Percentiles rank a stretch among this genome's conserved stretches.
phyloP scores from a whole-genome alignment of 148 eudicot species.

The Vaccinium darrowii region DNA sequence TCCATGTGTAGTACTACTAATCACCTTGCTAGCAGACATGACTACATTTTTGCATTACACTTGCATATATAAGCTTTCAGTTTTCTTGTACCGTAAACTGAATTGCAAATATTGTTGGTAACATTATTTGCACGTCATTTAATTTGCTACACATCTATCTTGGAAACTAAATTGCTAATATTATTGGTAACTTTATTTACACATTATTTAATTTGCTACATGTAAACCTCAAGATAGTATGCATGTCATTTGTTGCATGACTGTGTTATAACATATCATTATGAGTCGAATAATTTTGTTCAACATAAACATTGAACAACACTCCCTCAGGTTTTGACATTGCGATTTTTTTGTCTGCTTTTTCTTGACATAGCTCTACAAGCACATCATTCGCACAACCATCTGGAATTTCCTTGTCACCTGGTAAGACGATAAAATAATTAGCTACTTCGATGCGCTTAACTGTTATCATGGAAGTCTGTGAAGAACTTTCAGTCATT shows the following conservation, averaged over 20 bases:
- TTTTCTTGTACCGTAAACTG: not conserved
- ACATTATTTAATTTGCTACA: not conserved
- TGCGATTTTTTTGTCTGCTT: slow-evolving; percentile 12
- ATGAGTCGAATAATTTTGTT: not conserved
- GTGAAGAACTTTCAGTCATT: not conserved
- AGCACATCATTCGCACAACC: slow-evolving; percentile 97
- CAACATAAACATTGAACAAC: not conserved
- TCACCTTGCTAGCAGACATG: not conserved
- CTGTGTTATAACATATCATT: not conserved
- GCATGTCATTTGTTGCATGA: not conserved
- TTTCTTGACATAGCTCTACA: slow-evolving; percentile 47
- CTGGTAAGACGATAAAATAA: slow-evolving; percentile 43
- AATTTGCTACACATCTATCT: too few species aligned
- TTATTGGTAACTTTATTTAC: not conserved
- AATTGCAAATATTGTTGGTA: not conserved
- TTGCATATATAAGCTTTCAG: not conserved
- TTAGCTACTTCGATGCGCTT: not conserved
- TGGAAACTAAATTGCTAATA: not conserved
- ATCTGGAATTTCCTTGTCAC: slow-evolving; percentile 92
- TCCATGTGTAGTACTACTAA: not conserved
- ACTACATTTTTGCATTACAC: not conserved
- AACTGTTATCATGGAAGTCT: not conserved
- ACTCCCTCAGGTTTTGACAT: not conserved
- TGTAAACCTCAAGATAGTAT: not conserved
- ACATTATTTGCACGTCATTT: not conserved